Evolutionary conservation across 495 filamentous ascomycete genomes (phyloP).

Genomic region (Penicillium argentinense): DNA sequence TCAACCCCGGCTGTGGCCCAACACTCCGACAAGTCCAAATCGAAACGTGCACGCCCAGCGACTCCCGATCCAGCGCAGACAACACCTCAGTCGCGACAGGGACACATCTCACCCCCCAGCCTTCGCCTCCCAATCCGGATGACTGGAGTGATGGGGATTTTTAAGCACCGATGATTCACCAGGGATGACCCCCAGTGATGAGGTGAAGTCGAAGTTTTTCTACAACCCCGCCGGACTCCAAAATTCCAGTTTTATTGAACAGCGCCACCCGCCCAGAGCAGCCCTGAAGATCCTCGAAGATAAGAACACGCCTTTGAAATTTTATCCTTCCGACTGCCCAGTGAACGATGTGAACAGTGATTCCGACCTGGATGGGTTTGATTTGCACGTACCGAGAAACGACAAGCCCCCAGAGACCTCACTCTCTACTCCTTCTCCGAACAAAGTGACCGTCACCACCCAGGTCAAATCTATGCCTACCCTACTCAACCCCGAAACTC

Average conservation of each 20-base stretch:
- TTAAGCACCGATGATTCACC: slow-evolving; percentile 43
- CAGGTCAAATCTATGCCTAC: no score
- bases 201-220: slow-evolving; percentile 47
- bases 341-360: slow-evolving; percentile 36
- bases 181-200: slow-evolving; percentile 37
- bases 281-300: slow-evolving; percentile 14
- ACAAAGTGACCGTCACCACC: no score
- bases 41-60: no score
- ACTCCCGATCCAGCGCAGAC: no score
- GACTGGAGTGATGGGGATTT: slow-evolving; percentile 40
- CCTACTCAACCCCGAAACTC: slow-evolving; percentile 5
- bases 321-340: slow-evolving; percentile 33
- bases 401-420: neutral
- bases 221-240: neutral
- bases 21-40: no score
- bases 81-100: no score
- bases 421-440: neutral
- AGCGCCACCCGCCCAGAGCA: slow-evolving; percentile 16
- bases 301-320: slow-evolving; percentile 14
- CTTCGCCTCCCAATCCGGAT: slow-evolving; percentile 16
- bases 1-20: no score
- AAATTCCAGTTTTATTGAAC: neutral
- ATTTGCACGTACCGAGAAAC: neutral
- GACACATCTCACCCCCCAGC: neutral
- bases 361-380: slow-evolving; percentile 14